A percentile compares a stretch with the other conserved stretches of the same genome.
phyloP scores from a whole-genome alignment of 1,284 basidiomycete genomes.

The Amylostereum areolatum region DNA sequence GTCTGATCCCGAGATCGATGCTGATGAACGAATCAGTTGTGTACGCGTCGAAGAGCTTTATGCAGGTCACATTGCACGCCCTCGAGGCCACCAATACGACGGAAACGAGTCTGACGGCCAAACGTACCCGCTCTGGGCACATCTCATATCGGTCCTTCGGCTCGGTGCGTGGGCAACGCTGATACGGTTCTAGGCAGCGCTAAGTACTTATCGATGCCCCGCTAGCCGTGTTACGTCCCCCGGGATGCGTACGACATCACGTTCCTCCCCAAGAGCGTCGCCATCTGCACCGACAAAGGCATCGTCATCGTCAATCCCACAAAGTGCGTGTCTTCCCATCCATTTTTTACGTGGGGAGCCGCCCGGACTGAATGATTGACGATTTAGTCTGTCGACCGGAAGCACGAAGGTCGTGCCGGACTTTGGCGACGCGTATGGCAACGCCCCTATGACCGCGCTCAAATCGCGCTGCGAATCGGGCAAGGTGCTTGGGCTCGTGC shows the following conservation, averaged over 20 bases:
- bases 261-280: conserved; percentile 53
- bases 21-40: conserved; percentile 40
- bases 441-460: conserved; percentile 40
- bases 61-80: conserved; percentile 48
- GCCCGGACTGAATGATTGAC: conserved; percentile 12
- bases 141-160: conserved; percentile 54
- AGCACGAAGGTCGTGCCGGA: conserved; percentile 53
- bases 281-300: conserved; percentile 56
- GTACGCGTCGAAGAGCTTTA: conserved; percentile 56
- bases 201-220: conserved; percentile 4
- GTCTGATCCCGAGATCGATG: not conserved
- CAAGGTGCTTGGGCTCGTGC: conserved; percentile 64
- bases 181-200: not conserved
- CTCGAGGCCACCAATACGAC: conserved; percentile 32
- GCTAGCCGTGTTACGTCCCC: conserved; percentile 59
- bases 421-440: conserved; percentile 38
- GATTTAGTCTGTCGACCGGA: conserved; percentile 25
- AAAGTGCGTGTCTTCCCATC: conserved; percentile 39
- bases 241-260: conserved; percentile 58
- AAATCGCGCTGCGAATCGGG: conserved; percentile 53
- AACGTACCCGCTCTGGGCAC: conserved; percentile 22
- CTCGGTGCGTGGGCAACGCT: conserved; percentile 37
- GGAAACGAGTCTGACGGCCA: conserved; percentile 23
- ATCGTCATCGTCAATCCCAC: conserved; percentile 61
- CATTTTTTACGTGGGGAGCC: not conserved